Evolutionary conservation across 192 early-diverging fungal species (phyloP).

Genomic region (Powellomyces hirtus): DNA sequence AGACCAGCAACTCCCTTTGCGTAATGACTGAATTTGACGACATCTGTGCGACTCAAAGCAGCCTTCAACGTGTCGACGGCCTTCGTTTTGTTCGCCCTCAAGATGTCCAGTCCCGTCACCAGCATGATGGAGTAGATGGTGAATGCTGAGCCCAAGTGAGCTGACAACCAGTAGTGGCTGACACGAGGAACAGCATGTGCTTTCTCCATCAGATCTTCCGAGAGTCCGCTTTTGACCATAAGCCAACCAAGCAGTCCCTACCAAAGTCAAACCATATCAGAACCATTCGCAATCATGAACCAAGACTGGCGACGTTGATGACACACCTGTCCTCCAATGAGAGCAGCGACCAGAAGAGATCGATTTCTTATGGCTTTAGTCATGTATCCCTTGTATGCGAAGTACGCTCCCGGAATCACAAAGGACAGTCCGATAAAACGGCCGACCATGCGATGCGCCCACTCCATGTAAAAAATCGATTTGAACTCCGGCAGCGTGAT

Average conservation of each 20-base stretch:
- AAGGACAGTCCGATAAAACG: constrained; percentile 86
- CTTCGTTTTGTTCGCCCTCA: constrained; percentile 51
- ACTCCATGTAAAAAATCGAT: constrained; percentile 96
- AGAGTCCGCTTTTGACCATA: constrained; percentile 94
- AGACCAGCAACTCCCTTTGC: constrained; percentile 65
- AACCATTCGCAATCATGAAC: too few species aligned
- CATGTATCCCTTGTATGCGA: constrained; percentile 76
- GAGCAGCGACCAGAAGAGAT: constrained; percentile 18
- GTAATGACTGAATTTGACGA: constrained; percentile 39
- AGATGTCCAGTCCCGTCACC: constrained; percentile 73
- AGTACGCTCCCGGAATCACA: constrained; percentile 82
- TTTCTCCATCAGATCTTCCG: constrained; percentile 72
- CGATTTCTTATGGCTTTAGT: constrained; percentile 53
- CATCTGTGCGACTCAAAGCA: not conserved
- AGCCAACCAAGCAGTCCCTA: constrained; percentile 95
- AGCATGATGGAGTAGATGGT: constrained; percentile 79
- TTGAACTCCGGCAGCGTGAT: constrained; percentile 93
- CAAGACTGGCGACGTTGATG: too few species aligned
- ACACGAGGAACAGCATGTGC: constrained; percentile 85
- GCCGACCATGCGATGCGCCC: constrained; percentile 95
- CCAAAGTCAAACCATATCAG: too few species aligned
- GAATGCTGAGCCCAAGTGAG: constrained; percentile 87
- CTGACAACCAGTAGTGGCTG: constrained; percentile 89
- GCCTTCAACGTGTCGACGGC: constrained; percentile 8
- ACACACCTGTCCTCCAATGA: constrained; percentile 28